These are phyloP conservation scores for Malus hybrid DNA, from an alignment of 331 rosid species.

Conservation along the genomic window DNA sequence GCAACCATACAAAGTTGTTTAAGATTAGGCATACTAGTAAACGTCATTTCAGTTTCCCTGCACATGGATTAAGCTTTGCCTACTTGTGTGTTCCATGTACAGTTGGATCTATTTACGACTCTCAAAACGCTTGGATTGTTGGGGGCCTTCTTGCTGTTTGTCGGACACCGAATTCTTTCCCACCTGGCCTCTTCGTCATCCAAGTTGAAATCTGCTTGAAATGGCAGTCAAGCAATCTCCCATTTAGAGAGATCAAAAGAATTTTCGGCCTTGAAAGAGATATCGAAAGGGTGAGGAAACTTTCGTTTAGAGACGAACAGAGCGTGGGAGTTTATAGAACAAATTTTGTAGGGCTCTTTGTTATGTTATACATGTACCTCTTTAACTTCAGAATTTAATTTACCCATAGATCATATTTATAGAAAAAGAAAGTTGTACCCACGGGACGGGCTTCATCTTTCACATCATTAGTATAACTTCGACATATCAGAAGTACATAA, in stretches of 20 bases:
- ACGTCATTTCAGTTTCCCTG: neutral
- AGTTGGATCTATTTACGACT: constrained; percentile 92
- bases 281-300: constrained; percentile 1
- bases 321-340: constrained; percentile 25
- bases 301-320: constrained; percentile 7
- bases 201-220: constrained; percentile 90
- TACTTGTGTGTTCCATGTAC: constrained; percentile 21
- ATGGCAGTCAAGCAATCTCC: neutral
- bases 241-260: neutral
- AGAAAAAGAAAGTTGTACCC: constrained; percentile 9
- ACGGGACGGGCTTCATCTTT: constrained; percentile 1
- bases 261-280: neutral
- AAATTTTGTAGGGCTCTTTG: constrained; percentile 52
- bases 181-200: constrained; percentile 68
- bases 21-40: neutral
- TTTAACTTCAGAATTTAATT: constrained; percentile 11
- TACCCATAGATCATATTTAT: constrained; percentile 1
- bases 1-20: neutral
- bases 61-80: neutral
- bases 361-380: constrained; percentile 15
- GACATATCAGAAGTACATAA: neutral
- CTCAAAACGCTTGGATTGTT: constrained; percentile 64
- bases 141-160: constrained; percentile 65
- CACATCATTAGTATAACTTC: neutral
- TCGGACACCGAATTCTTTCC: constrained; percentile 85